These are phyloP conservation scores for Elsinoe batatas DNA, from an alignment of 2,329 filamentous ascomycete genomes.

Conservation along the genomic window DNA sequence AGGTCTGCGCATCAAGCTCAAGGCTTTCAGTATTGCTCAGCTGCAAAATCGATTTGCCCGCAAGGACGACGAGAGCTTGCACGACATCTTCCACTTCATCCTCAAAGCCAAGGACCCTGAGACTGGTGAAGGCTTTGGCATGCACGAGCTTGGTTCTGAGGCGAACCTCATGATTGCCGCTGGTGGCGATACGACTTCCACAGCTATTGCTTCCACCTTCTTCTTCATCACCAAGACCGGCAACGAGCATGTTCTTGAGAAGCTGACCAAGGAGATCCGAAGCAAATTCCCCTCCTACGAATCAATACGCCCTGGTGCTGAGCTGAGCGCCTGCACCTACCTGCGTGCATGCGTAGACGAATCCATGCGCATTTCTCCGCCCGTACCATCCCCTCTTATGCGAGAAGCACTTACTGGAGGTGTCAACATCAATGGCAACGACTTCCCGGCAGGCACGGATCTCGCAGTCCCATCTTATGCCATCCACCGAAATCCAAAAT, in stretches of 20 bases:
- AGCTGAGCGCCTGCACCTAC: slow-evolving; percentile 31
- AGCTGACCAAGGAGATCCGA: slow-evolving; percentile 26
- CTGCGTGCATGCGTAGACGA: slow-evolving; percentile 41
- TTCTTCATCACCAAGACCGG: slow-evolving; percentile 27
- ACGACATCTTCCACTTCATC: slow-evolving; percentile 23
- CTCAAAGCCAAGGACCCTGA: slow-evolving; percentile 24
- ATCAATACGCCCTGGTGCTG: slow-evolving; percentile 23
- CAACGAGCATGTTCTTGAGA: slow-evolving; percentile 23
- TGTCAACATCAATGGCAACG: slow-evolving; percentile 26
- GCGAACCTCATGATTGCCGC: slow-evolving; percentile 25
- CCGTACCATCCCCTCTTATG: slow-evolving; percentile 28
- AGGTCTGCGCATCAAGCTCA: slow-evolving; percentile 6
- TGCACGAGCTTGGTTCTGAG: slow-evolving; percentile 23
- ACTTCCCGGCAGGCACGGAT: slow-evolving; percentile 26
- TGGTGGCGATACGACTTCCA: slow-evolving; percentile 28
- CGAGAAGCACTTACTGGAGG: slow-evolving; percentile 27
- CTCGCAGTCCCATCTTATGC: slow-evolving; percentile 19
- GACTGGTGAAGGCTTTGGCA: slow-evolving; percentile 23
- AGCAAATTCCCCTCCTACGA: slow-evolving; percentile 26
- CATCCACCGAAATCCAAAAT: slow-evolving; percentile 23
- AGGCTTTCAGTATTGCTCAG: slow-evolving; percentile 10
- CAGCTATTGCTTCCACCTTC: slow-evolving; percentile 25
- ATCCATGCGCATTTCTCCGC: slow-evolving; percentile 37
- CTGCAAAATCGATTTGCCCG: slow-evolving; percentile 10
- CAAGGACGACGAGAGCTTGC: slow-evolving; percentile 9